A percentile compares a stretch with the other conserved stretches of the same genome.
These are phyloP conservation scores for Setomelanomma holmii DNA, from an alignment of 2,329 filamentous ascomycete genomes.

Conservation along the genomic window DNA sequence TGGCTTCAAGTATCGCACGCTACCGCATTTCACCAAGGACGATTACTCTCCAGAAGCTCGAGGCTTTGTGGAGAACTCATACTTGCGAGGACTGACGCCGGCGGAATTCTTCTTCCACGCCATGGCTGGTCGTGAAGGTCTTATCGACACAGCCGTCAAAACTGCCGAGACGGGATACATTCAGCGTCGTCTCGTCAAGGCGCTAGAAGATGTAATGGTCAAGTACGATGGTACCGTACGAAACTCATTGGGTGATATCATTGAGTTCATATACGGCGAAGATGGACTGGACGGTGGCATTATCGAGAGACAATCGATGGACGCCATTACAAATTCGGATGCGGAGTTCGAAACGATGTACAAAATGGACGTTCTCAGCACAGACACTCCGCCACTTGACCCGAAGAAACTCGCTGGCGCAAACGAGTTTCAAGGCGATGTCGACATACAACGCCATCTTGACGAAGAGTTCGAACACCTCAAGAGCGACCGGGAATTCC, in stretches of 20 bases:
- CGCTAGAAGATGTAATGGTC: constrained; percentile 94
- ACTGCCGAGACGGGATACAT: constrained; percentile 99
- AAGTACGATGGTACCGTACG: constrained; percentile 97
- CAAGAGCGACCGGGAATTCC: constrained; percentile 72
- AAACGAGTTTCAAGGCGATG: constrained; percentile 83
- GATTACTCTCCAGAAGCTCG: constrained; percentile 97
- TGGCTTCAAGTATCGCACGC: constrained; percentile 96
- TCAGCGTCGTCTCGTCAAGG: constrained; percentile 96
- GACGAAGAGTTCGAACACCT: constrained; percentile 89
- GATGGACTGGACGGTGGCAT: constrained; percentile 92
- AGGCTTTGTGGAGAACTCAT: constrained; percentile 98
- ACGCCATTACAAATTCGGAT: constrained; percentile 82
- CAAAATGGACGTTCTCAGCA: constrained; percentile 86
- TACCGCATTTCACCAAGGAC: constrained; percentile 98
- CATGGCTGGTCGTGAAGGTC: constrained; percentile 99
- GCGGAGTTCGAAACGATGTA: constrained; percentile 80
- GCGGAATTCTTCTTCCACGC: constrained; percentile 99
- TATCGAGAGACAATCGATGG: constrained; percentile 92
- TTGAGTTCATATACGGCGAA: constrained; percentile 97
- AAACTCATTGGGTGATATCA: constrained; percentile 94
- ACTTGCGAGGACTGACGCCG: constrained; percentile 91
- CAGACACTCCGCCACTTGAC: constrained; percentile 67
- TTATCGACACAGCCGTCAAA: constrained; percentile 99
- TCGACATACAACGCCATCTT: constrained; percentile 83
- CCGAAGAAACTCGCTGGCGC: constrained; percentile 82